Evolutionary conservation across 2,329 filamentous ascomycete genomes (phyloP), one percentile per base, ranked within the genome.

Genomic region (Lachnellula willkommii): DNA sequence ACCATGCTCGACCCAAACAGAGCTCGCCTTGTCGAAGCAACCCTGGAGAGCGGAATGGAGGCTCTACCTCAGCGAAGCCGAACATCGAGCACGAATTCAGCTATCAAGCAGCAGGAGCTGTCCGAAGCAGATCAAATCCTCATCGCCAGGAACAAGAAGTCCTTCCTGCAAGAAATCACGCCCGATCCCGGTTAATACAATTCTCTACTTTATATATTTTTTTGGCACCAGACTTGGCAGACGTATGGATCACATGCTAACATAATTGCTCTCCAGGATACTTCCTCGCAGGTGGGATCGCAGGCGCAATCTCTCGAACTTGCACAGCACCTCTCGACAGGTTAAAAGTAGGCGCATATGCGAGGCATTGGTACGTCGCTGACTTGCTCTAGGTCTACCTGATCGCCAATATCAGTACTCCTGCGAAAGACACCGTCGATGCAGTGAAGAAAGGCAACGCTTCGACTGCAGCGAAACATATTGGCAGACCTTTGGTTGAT

Each of bases 281-380:
- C 77, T 99, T 97, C 75, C 75, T 95, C 76, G 94, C 94, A 72
- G 94, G 94, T 79, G 94, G 91, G 73, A 79, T 95, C 71, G 91
- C 93, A 71, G 94, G 94, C 71, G 93, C 91, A 72, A 87, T 96
- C 67, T 97, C 93, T 70, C 87, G 94, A 70, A 97, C 94, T 70
- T 88, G 90, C 61, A 99, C 94, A 65, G 94, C 94, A 58, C 94
- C 94, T 58, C 85, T 99, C 73, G 94, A 99, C 76, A 90, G 94
- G 66, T 79, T 99, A 57, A 97, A 97, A 76, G 55, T 57, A 48
- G 4, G 32, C 24, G 28, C 15, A 28, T 28, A 8, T 15, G 24
- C 24, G 24, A 22, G 20, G 42, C 22, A 15, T 40, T 42, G 12
- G n/a, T 45, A 8, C 20, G 20, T 9, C 28, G n/a, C 47, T 53